Evolutionary conservation across 2,329 filamentous ascomycete species (phyloP).

Genomic region (Hypoxylon sp.): DNA sequence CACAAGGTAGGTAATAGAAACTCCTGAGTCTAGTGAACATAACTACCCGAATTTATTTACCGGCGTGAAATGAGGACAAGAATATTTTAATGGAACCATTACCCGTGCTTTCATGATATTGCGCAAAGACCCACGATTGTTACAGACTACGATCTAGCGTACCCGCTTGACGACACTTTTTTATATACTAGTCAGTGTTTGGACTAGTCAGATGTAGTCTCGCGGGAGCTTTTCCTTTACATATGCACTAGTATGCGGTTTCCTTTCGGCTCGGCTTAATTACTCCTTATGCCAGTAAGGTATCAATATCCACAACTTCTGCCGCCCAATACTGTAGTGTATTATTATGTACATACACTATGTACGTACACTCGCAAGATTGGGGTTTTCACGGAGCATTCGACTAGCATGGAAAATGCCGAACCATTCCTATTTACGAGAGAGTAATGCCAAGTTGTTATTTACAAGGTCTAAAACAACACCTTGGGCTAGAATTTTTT

Average conservation of each 20-base stretch:
- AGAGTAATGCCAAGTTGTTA: not conserved
- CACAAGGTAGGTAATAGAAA: no score
- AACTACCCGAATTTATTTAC: not conserved
- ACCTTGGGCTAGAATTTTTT: not conserved
- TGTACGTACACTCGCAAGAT: not conserved
- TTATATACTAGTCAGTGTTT: not conserved
- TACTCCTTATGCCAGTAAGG: conserved; percentile 3
- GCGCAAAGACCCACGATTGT: conserved; percentile 10
- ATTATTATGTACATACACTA: no score
- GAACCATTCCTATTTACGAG: not conserved
- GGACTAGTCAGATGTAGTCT: conserved; percentile 1
- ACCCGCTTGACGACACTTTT: not conserved
- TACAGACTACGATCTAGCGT: conserved; percentile 17
- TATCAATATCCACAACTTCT: not conserved
- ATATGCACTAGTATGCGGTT: not conserved
- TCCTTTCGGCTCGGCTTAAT: conserved; percentile 6
- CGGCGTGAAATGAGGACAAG: not conserved
- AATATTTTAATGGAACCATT: not conserved
- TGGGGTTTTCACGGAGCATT: not conserved
- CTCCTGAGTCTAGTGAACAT: not conserved
- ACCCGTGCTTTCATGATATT: not conserved
- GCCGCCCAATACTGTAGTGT: not conserved
- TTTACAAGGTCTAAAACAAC: not conserved
- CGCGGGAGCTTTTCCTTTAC: conserved; percentile 11
- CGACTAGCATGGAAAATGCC: not conserved